Percentiles rank a stretch among this genome's conserved stretches.
phyloP scores from a whole-genome alignment of 2,329 filamentous ascomycete species.

The Colletotrichum tropicicola region DNA sequence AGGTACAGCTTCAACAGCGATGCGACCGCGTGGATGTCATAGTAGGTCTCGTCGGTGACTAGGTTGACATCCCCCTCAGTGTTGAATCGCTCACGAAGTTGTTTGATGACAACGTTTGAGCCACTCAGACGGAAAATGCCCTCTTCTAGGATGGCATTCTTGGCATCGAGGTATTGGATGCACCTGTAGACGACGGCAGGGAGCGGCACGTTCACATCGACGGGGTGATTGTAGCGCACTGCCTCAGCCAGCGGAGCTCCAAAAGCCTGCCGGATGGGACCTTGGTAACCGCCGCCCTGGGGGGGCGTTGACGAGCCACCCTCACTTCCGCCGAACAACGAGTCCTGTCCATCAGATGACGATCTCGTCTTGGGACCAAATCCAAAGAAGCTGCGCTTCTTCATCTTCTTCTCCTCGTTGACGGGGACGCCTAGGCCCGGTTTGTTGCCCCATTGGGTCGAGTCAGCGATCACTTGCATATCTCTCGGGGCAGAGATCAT shows the following conservation, averaged over 20 bases:
- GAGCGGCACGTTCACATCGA: slow-evolving; percentile 77
- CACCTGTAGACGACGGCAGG: slow-evolving; percentile 96
- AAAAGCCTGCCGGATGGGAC: slow-evolving; percentile 77
- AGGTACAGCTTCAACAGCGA: slow-evolving; percentile 94
- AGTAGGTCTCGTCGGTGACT: slow-evolving; percentile 82
- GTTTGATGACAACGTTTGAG: slow-evolving; percentile 95
- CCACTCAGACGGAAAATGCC: slow-evolving; percentile 97
- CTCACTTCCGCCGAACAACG: slow-evolving; percentile 60
- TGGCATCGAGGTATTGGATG: slow-evolving; percentile 88
- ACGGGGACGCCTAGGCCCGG: slow-evolving; percentile 58
- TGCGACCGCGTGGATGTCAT: slow-evolving; percentile 95
- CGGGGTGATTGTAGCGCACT: slow-evolving; percentile 80
- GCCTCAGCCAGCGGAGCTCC: slow-evolving; percentile 87
- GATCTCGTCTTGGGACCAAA: slow-evolving; percentile 69
- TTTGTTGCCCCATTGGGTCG: slow-evolving; percentile 87
- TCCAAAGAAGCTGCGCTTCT: slow-evolving; percentile 83
- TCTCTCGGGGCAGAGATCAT: slow-evolving; percentile 89
- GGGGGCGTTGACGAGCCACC: slow-evolving; percentile 53
- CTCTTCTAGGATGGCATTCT: slow-evolving; percentile 85
- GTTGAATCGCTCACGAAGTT: slow-evolving; percentile 92
- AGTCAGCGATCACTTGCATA: slow-evolving; percentile 83
- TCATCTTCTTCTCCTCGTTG: slow-evolving; percentile 78
- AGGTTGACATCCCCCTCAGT: slow-evolving; percentile 91
- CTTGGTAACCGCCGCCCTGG: slow-evolving; percentile 53
- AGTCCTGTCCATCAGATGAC: slow-evolving; percentile 67